These are phyloP conservation scores for Turnera subulata DNA, from an alignment of 345 rosid genomes.

Conservation along the genomic window DNA sequence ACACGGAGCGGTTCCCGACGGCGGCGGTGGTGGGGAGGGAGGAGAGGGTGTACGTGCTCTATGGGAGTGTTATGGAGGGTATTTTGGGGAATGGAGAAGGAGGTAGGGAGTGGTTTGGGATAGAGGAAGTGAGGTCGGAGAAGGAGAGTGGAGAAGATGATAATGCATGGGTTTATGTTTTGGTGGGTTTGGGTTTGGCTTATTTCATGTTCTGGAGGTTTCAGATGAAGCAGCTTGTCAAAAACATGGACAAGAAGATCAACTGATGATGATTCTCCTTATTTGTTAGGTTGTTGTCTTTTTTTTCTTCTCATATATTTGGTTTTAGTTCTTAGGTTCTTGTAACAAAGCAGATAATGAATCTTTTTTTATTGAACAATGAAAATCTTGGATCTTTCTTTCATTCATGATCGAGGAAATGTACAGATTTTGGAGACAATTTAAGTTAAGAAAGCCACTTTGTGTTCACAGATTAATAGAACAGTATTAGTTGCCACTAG, in stretches of 20 bases:
- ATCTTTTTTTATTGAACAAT: no score
- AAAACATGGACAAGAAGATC: constrained; percentile 52
- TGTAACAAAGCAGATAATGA: no score
- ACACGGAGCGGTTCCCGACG: constrained; percentile 49
- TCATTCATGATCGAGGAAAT: no score
- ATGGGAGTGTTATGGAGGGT: constrained; percentile 61
- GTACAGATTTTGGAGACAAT: no score
- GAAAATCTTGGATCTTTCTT: no score
- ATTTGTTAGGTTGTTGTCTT: constrained; percentile 62
- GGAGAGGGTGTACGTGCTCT: constrained; percentile 66
- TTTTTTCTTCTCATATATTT: constrained; percentile 27
- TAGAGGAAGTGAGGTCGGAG: constrained; percentile 50
- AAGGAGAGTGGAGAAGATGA: constrained; percentile 55
- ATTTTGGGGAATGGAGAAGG: constrained; percentile 30
- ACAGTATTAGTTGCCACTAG: no score
- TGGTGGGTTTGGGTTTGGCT: constrained; percentile 72
- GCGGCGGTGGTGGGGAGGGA: constrained; percentile 56
- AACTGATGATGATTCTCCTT: constrained; percentile 37
- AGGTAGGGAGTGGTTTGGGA: constrained; percentile 45
- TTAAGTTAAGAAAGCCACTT: no score
- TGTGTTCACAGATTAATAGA: no score
- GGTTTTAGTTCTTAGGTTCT: no score
- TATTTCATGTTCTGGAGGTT: constrained; percentile 85
- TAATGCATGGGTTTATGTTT: constrained; percentile 55
- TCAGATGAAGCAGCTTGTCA: constrained; percentile 68